These are phyloP conservation scores for Spizellomyces punctatus DNA, from an alignment of 192 early-diverging fungal species.

Conservation along the genomic window DNA sequence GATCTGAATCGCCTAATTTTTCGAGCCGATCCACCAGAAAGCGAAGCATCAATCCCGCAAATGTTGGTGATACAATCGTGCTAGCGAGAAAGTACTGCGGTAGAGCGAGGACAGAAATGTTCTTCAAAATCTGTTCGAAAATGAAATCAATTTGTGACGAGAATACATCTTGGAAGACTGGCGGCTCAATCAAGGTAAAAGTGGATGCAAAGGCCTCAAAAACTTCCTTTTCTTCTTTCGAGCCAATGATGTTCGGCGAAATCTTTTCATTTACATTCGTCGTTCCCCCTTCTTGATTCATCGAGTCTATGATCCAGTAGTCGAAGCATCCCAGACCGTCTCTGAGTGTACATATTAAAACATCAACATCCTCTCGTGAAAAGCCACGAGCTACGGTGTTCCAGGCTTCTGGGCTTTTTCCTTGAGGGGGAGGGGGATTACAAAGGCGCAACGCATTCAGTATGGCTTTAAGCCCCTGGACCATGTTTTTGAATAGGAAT, in stretches of 20 bases:
- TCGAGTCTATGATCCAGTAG: constrained; percentile 72
- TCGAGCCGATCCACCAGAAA: constrained; percentile 81
- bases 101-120: constrained; percentile 75
- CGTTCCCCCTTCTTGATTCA: constrained; percentile 39
- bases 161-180: constrained; percentile 95
- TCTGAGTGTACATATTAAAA: constrained; percentile 71
- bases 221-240: constrained; percentile 90
- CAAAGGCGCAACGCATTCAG: constrained; percentile 72
- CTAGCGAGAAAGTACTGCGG: constrained; percentile 87
- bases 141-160: constrained; percentile 83
- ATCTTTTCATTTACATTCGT: constrained; percentile 17
- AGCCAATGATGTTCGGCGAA: constrained; percentile 13
- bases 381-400: constrained; percentile 61
- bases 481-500: constrained; percentile 86
- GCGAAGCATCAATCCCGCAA: constrained; percentile 75
- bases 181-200: constrained; percentile 81
- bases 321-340: constrained; percentile 84
- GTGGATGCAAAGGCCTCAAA: constrained; percentile 86
- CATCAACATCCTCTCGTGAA: constrained; percentile 69
- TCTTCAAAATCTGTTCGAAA: constrained; percentile 79
- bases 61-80: constrained; percentile 74
- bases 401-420: constrained; percentile 26
- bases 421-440: constrained; percentile 62
- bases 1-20: constrained; percentile 69
- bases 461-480: constrained; percentile 85